Conservation (phyloP, 768 basidiomycete species). For the Pulveroboletus ravenelii region DNA sequence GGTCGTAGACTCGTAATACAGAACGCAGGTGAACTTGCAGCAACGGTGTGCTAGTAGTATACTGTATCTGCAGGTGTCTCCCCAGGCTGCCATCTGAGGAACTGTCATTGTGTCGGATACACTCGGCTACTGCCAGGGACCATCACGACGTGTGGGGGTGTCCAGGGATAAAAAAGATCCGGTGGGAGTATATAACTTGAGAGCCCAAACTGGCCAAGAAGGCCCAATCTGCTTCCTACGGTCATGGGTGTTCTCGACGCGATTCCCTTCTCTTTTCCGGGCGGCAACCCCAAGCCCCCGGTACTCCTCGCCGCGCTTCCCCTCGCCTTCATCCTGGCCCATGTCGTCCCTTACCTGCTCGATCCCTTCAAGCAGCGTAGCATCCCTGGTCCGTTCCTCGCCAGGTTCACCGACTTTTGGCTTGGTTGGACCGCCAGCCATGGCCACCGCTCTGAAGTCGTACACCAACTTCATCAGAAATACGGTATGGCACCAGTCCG, state of each 20-base stretch:
- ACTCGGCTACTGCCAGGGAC: no score
- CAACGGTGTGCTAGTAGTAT: no score
- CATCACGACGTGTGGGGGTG: not conserved
- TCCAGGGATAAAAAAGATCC: constrained; percentile 5
- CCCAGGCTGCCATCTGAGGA: no score
- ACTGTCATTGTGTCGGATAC: no score
- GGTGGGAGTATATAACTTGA: not conserved
- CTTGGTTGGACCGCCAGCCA: constrained; percentile 56
- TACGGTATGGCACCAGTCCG: constrained; percentile 47
- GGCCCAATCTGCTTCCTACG: not conserved
- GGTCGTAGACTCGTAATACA: no score
- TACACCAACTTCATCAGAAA: constrained; percentile 69
- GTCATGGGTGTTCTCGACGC: constrained; percentile 14
- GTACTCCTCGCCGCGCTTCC: constrained; percentile 12
- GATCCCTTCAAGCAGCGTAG: constrained; percentile 57
- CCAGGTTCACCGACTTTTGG: constrained; percentile 72
- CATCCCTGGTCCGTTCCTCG: constrained; percentile 66
- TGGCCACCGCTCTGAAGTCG: constrained; percentile 72
- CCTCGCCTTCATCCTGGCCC: constrained; percentile 18
- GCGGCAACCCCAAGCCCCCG: not conserved
- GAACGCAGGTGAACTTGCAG: no score
- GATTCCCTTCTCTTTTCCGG: constrained; percentile 3
- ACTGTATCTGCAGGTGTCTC: no score
- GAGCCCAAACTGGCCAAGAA: not conserved
- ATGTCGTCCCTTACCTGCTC: constrained; percentile 46